Conservation (phyloP, 352 stramenopile species). For the Pythium sukuiense region DNA sequence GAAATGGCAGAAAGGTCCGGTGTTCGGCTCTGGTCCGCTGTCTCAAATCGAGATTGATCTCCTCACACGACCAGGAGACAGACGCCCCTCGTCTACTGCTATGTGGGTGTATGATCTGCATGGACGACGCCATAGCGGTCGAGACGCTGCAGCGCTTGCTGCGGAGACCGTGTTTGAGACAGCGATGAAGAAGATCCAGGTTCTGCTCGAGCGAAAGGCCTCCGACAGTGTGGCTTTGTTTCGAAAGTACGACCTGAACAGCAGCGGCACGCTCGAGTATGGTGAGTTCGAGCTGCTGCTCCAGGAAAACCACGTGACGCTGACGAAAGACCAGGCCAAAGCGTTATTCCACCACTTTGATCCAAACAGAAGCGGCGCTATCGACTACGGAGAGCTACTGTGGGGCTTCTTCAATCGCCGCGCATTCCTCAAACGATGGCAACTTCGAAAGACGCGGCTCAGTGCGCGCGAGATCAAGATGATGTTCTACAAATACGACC, state of each 20-base stretch:
- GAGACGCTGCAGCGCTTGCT: conserved; percentile 30
- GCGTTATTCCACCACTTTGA: conserved; percentile 55
- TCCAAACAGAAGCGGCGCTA: conserved; percentile 39
- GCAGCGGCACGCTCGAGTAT: conserved; percentile 47
- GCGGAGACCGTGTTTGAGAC: conserved; percentile 38
- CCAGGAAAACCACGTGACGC: conserved; percentile 25
- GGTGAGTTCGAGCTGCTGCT: conserved; percentile 46
- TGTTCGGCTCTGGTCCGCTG: conserved; percentile 45
- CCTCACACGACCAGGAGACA: conserved; percentile 1
- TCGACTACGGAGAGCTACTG: conserved; percentile 63
- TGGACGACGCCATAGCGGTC: conserved; percentile 40
- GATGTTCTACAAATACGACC: conserved; percentile 56
- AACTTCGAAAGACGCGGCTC: conserved; percentile 33
- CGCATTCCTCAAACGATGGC: conserved; percentile 63
- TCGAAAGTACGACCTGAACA: conserved; percentile 45
- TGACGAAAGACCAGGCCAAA: conserved; percentile 44
- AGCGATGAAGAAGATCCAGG: conserved; percentile 60
- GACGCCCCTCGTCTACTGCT: neutral
- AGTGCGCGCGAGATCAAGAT: conserved; percentile 30
- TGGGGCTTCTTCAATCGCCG: conserved; percentile 64
- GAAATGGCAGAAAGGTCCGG: conserved; percentile 30
- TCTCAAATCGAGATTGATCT: conserved; percentile 49
- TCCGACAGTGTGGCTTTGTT: conserved; percentile 38
- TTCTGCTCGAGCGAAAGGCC: conserved; percentile 25
- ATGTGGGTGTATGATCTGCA: conserved; percentile 65